Evolutionary conservation across 2,329 filamentous ascomycete genomes (phyloP), one percentile per base, ranked within the genome.

Genomic region (Penicillium freii): DNA sequence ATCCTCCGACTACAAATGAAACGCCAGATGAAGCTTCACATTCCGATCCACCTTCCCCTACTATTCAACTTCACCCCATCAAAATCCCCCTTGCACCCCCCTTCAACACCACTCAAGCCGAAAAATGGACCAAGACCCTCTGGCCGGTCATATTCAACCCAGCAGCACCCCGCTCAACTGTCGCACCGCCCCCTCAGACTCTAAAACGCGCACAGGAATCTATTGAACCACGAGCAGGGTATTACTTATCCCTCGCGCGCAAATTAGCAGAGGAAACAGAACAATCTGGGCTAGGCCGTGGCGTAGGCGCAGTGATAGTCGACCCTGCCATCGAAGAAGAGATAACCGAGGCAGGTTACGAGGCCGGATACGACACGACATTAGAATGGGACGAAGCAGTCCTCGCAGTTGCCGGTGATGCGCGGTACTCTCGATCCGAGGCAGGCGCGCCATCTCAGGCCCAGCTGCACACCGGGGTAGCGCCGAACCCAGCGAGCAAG

Each of bases 111-210:
- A 57, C 63, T n/a, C 76, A 79, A 66, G 75, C 78, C n/a, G 66
- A 74, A 25, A 63, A 66, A 54, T 79, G 77, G 77, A 71, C 73
- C 9, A 69, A 70, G 23, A 72, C 61, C 13, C 65, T 75, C 43
- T 80, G 78, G 78, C 77, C 77, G 0, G 73, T 76, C 33, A 66
- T 70, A 11, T 80, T 71, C 67, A 80, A 80, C 61, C 75, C 77
- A 21, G 74, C 78, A 5, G 73, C 77, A 8, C 75, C 77, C 9
- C 69, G 75, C n/a, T 66, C 74, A 31, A 72, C 73, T 46, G 68
- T 78, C 61, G 75, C 76, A 1, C 77, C 78, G 2, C 76, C 77
- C 4, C 71, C 70, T 3, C 71, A 75, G 46, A 68, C 73, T 5
- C 66, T 80, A 6, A 66, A 58, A 33, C 67, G 68, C 6, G 67